phyloP scores from a whole-genome alignment of 306 rosid genomes.

The Sesbania bispinosa region DNA sequence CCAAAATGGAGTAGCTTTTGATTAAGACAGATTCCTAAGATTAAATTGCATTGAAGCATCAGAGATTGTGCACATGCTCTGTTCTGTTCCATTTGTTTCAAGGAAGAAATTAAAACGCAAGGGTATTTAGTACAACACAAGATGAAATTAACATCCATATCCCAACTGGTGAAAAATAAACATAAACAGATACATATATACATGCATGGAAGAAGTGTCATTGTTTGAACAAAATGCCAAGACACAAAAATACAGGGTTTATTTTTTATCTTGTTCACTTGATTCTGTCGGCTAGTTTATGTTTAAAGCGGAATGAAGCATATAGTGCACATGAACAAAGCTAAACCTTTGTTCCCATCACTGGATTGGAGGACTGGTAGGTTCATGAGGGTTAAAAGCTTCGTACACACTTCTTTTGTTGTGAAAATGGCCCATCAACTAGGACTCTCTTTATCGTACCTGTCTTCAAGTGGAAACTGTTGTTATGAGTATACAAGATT shows the following conservation, averaged over 20 bases:
- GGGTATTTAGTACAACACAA: neutral
- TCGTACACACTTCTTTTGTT: neutral
- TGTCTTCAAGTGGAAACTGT: conserved; percentile 5
- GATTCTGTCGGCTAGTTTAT: conserved; percentile 15
- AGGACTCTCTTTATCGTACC: conserved; percentile 12
- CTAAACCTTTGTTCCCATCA: neutral
- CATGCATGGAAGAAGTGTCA: conserved; percentile 14
- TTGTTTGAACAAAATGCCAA: conserved; percentile 26
- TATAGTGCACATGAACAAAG: conserved; percentile 11
- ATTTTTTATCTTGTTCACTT: neutral
- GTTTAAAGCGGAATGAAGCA: conserved; percentile 11
- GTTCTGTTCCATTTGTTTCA: neutral
- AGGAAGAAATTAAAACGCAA: neutral
- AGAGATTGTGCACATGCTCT: conserved; percentile 20
- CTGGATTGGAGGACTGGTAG: neutral
- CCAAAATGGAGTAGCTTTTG: conserved; percentile 9
- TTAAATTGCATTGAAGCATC: neutral
- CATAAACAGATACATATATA: neutral
- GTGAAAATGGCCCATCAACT: conserved; percentile 14
- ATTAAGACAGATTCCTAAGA: conserved; percentile 18
- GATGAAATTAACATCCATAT: conserved; percentile 4
- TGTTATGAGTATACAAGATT: neutral
- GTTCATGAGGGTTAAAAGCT: conserved; percentile 24
- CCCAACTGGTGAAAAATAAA: neutral
- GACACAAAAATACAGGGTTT: neutral